Percentiles rank a stretch among this genome's conserved stretches.
Conservation (phyloP, 2,329 filamentous ascomycete genomes). For the Fusarium humuli region DNA sequence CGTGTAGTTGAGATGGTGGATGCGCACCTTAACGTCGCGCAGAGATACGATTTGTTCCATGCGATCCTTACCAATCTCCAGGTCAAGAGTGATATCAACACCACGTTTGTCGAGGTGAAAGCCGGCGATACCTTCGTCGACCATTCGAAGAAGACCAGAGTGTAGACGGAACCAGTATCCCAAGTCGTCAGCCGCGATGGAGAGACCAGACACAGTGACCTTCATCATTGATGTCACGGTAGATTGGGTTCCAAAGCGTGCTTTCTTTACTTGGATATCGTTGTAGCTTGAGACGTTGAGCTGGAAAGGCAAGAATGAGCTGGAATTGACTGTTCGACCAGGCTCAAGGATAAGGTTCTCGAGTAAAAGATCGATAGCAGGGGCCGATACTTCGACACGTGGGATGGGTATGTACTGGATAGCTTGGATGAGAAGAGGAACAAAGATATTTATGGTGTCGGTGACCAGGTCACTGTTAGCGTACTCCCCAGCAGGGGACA, state of each 20-base stretch:
- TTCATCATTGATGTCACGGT: constrained; percentile 77
- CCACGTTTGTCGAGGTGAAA: constrained; percentile 89
- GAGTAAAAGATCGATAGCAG: constrained; percentile 84
- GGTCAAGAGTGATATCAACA: constrained; percentile 85
- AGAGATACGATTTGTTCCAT: constrained; percentile 86
- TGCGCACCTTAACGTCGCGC: constrained; percentile 78
- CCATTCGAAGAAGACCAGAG: constrained; percentile 77
- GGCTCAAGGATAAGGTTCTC: constrained; percentile 94
- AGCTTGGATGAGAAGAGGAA: constrained; percentile 79
- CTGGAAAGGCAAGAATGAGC: constrained; percentile 89
- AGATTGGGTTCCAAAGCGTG: constrained; percentile 70
- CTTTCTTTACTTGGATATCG: constrained; percentile 86
- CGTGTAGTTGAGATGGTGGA: constrained; percentile 88
- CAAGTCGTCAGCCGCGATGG: constrained; percentile 84
- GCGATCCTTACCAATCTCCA: constrained; percentile 82
- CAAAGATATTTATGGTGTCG: constrained; percentile 82
- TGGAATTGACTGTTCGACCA: constrained; percentile 83
- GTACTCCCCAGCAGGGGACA: constrained; percentile 73
- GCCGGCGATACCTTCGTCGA: constrained; percentile 85
- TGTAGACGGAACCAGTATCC: constrained; percentile 91
- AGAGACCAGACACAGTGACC: constrained; percentile 84
- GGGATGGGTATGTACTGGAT: constrained; percentile 92
- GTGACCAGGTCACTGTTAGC: constrained; percentile 78
- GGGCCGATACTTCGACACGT: constrained; percentile 86
- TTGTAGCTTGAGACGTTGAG: constrained; percentile 86